These are phyloP conservation scores for Macadamia tetraphylla DNA, from an alignment of 164 flowering plant species.

Conservation along the genomic window DNA sequence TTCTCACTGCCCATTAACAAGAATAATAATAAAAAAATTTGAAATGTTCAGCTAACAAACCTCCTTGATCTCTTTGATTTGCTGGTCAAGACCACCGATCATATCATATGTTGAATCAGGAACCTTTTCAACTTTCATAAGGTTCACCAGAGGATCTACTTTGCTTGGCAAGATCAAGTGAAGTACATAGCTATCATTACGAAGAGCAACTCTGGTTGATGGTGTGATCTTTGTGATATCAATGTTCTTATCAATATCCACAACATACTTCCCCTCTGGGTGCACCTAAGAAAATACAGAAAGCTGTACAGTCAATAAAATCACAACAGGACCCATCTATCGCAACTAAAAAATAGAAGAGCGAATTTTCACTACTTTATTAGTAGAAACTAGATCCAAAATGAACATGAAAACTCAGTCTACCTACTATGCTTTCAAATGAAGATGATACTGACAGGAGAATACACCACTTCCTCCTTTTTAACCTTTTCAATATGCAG, in stretches of 20 bases:
- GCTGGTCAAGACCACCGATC: constrained; percentile 99
- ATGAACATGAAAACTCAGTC: background rate
- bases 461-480: no score
- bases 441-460: background rate
- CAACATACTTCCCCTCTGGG: constrained; percentile 98
- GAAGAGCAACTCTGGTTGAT: constrained; percentile 92
- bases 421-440: background rate
- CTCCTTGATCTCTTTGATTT: constrained; percentile 98
- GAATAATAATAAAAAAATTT: background rate
- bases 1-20: background rate
- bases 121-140: constrained; percentile 98
- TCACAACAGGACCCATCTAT: background rate
- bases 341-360: background rate
- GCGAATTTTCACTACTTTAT: background rate
- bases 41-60: constrained; percentile 23
- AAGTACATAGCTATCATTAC: constrained; percentile 94
- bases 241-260: constrained; percentile 88
- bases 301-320: background rate
- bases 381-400: background rate
- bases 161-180: constrained; percentile 94
- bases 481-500: no score
- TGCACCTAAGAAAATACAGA: constrained; percentile 56
- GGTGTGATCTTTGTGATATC: constrained; percentile 97
- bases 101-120: constrained; percentile 98
- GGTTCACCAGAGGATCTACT: constrained; percentile 95